Evolutionary conservation across 2,329 filamentous ascomycete species (phyloP).

Genomic region (Penicillium crustosum): DNA sequence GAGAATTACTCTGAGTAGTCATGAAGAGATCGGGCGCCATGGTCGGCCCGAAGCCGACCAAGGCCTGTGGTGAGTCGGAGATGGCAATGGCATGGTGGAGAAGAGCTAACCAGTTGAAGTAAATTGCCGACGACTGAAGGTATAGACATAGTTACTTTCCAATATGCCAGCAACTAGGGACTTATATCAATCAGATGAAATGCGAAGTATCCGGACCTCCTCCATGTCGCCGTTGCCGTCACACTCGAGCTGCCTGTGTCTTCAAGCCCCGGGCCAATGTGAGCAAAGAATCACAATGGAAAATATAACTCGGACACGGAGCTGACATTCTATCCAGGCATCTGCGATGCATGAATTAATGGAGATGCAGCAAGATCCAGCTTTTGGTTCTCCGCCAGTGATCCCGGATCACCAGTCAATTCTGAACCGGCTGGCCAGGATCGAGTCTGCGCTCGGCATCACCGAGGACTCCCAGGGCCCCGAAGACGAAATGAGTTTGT

Average conservation of each 20-base stretch:
- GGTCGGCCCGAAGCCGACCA: slow-evolving; percentile 32
- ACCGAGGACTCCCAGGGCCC: slow-evolving; percentile 4
- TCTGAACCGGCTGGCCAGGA: slow-evolving; percentile 27
- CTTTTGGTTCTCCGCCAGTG: slow-evolving; percentile 2
- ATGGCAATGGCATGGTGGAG: background rate
- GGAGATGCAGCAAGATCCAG: slow-evolving; percentile 11
- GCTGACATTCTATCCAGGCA: slow-evolving; percentile 19
- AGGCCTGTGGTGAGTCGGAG: slow-evolving; percentile 30
- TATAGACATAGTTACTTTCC: slow-evolving; percentile 5
- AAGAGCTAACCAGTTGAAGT: slow-evolving; percentile 21
- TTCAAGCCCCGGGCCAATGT: slow-evolving; percentile 36
- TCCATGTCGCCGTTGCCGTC: slow-evolving; percentile 32
- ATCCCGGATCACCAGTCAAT: slow-evolving; percentile 22
- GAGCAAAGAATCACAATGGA: background rate
- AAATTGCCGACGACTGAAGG: slow-evolving; percentile 35
- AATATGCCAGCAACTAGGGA: background rate
- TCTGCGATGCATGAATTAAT: slow-evolving; percentile 25
- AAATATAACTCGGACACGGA: background rate
- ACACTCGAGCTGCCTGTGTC: slow-evolving; percentile 24
- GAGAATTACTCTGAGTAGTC: slow-evolving; percentile 4
- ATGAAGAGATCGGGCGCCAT: slow-evolving; percentile 22
- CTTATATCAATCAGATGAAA: slow-evolving; percentile 25
- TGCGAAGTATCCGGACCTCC: slow-evolving; percentile 31
- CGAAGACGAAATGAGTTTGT: slow-evolving; percentile 6
- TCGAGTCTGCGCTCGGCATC: slow-evolving; percentile 28